These are phyloP conservation scores for Papilionanthe hybrid DNA, from an alignment of 116 monocot genomes.

Conservation along the genomic window DNA sequence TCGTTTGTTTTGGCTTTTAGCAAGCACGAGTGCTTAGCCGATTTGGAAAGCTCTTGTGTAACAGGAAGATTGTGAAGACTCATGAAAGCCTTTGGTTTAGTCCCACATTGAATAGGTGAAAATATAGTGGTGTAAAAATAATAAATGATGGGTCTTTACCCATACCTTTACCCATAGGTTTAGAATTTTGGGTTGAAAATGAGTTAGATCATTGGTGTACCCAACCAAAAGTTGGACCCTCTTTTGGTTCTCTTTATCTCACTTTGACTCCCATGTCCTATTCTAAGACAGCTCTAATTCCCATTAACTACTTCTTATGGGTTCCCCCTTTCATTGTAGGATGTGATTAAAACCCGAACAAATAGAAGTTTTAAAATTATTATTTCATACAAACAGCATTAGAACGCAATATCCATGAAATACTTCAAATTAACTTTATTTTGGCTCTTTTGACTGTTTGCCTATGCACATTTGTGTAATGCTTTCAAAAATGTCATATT, in stretches of 20 bases:
- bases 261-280: background rate
- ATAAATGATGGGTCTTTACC: no score
- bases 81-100: no score
- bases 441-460: background rate
- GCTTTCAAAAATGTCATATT: background rate
- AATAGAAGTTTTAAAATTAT: background rate
- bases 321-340: no score
- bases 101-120: no score
- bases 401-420: background rate
- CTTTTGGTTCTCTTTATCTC: background rate
- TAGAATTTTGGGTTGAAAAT: no score
- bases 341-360: background rate
- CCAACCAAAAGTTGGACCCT: background rate
- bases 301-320: no score
- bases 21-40: background rate
- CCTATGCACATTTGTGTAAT: background rate
- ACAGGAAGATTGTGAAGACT: no score
- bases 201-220: background rate
- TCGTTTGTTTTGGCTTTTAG: background rate
- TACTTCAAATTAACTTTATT: background rate
- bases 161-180: no score
- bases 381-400: background rate
- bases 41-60: background rate
- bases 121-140: no score
- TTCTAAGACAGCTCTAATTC: background rate